Base-by-base conservation (phyloP, 108 stramenopile genomes). In the Schizochytrium sp. region DNA sequence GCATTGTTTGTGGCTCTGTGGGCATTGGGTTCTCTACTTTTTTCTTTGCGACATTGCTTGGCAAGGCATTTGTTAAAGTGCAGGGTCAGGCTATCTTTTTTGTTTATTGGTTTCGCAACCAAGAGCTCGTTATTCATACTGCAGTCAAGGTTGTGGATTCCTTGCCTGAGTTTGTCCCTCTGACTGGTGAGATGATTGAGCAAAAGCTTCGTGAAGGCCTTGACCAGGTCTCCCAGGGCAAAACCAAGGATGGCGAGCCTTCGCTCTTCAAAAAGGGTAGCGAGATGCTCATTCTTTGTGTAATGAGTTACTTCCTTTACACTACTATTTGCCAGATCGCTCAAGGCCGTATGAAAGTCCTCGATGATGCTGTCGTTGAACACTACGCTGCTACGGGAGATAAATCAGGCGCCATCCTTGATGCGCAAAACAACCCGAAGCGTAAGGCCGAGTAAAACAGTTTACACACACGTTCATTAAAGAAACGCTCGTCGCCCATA, bases 11-110 rank as follows among this genome's bases (percentile, higher is more conserved):
- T 88, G 94, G 94, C 15, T 73, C 91, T 53, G 61, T 90, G 41
- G 57, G 90, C 61, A 90, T 94, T 61, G 91, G 93, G 12, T 93
- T 94, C 88, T 89, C 47, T 72, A 92, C 94, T 4, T 94, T 94
- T 88, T 94, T 94, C 76, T 59, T 42, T n/a, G 94, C 93, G 15
- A 91, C 92, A 3, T 89, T 94, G 40, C 50, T 94, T 19, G 94
- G 93, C 46, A 94, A 94, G 90, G 92, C 93, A 2, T 90, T 87
- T 28, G 89, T 93, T 42, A 92, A 92, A 69, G 92, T 88, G 13
- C 87, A 44, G 46, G 57, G 87, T n/a, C 90, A 90, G 76, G 87
- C 87, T 4, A 5, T 10, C 44, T 59, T 61, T 49, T 61, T 87
- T 57, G 90, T 83, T 38, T 83, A 38, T 28, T 83, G 76, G 76